A percentile compares a stretch with the other conserved stretches of the same genome.
These are phyloP conservation scores for Populus tremula DNA, from an alignment of 345 rosid genomes.

Conservation along the genomic window DNA sequence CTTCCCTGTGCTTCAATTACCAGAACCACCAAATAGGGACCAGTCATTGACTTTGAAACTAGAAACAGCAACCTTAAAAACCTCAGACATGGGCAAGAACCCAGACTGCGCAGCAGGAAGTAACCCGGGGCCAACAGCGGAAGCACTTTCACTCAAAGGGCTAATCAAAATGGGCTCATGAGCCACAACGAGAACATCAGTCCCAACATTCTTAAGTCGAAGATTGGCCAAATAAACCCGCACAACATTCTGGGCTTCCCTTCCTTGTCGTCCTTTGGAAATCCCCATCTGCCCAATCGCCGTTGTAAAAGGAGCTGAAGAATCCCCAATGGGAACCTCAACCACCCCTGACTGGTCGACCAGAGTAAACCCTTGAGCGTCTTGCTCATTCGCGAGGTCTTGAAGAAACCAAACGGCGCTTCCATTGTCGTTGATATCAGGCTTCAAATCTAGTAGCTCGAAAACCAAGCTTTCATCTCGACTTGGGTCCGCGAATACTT, in stretches of 20 bases:
- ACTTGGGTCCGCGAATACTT: slow-evolving; percentile 71
- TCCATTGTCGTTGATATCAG: slow-evolving; percentile 52
- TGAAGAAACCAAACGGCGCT: slow-evolving; percentile 77
- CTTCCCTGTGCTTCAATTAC: background rate
- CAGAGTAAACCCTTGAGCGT: slow-evolving; percentile 59
- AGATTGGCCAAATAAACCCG: slow-evolving; percentile 79
- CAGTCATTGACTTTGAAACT: slow-evolving; percentile 70
- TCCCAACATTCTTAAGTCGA: slow-evolving; percentile 70
- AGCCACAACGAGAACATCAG: slow-evolving; percentile 69
- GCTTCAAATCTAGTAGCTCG: slow-evolving; percentile 73
- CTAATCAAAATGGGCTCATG: slow-evolving; percentile 75
- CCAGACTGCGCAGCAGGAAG: slow-evolving; percentile 65
- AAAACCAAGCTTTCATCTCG: slow-evolving; percentile 84
- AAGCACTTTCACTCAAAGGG: slow-evolving; percentile 74
- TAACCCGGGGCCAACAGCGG: slow-evolving; percentile 65
- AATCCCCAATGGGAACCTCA: slow-evolving; percentile 52
- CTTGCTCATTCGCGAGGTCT: slow-evolving; percentile 68
- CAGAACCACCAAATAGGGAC: slow-evolving; percentile 49
- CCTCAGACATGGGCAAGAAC: slow-evolving; percentile 56
- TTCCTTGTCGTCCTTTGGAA: slow-evolving; percentile 89
- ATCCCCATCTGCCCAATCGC: slow-evolving; percentile 88
- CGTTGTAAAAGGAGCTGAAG: slow-evolving; percentile 48
- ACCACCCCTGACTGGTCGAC: slow-evolving; percentile 62
- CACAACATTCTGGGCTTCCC: slow-evolving; percentile 80
- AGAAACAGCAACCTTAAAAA: slow-evolving; percentile 62